Evolutionary conservation across 176 grass and related monocot genomes (phyloP).

Genomic region (Carex scoparia): DNA sequence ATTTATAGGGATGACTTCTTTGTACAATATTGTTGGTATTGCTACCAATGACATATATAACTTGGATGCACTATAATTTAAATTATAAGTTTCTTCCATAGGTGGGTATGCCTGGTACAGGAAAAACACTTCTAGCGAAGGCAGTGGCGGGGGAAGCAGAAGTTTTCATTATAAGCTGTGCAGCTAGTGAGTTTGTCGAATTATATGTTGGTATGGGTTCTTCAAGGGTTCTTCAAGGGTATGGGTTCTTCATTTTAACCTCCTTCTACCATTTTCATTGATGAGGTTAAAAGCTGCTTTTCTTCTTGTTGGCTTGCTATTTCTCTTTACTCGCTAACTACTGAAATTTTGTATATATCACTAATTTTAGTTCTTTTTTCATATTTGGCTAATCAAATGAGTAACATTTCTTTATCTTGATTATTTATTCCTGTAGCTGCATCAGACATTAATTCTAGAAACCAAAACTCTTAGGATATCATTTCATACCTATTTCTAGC

Average conservation of each 20-base stretch:
- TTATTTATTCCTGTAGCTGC: not conserved
- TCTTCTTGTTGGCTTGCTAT: conserved; percentile 6
- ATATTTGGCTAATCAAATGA: not conserved
- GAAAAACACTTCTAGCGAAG: conserved; percentile 98
- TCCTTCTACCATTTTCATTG: conserved; percentile 97
- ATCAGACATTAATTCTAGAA: not conserved
- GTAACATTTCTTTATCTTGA: conserved; percentile 10
- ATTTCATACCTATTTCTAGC: not conserved
- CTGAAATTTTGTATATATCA: not conserved
- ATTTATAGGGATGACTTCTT: not conserved
- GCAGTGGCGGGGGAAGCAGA: conserved; percentile 98
- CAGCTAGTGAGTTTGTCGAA: conserved; percentile 99
- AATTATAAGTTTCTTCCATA: conserved; percentile 32
- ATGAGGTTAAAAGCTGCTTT: conserved; percentile 61
- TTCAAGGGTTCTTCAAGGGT: conserved; percentile 74
- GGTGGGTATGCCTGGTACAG: conserved; percentile 97
- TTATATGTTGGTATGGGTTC: conserved; percentile 99
- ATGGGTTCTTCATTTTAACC: too few species aligned
- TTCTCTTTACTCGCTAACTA: not conserved
- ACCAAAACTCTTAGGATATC: not conserved
- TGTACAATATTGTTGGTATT: not conserved
- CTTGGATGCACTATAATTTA: not conserved
- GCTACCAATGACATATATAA: not conserved
- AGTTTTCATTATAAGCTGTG: conserved; percentile 99
- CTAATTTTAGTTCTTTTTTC: conserved; percentile 7